Base-by-base conservation (phyloP, 495 filamentous ascomycete genomes). In the Pyronema domesticum region DNA sequence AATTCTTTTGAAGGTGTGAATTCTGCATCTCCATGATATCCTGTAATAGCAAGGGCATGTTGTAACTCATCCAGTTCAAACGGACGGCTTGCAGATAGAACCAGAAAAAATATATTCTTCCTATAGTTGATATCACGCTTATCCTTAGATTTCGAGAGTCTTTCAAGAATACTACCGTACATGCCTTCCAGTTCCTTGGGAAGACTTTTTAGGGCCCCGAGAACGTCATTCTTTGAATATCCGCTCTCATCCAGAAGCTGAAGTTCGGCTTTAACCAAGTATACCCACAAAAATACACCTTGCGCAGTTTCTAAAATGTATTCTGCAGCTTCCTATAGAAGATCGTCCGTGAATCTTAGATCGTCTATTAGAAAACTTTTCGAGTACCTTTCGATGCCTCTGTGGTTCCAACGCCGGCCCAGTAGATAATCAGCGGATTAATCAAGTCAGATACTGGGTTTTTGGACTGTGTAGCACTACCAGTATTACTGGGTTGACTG, bases 241-340 rank as follows among this genome's bases (percentile, higher is more conserved):
- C 49, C 49, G 5, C 9, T 8, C 6, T 13, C 6, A 23, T 17
- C 10, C 10, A 10, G 35, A 9, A 19, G 13, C 13, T 37, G 49
- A 6, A 39, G 35, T 18, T 52, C 37, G 13, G 37, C n/a, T 40
- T 8, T 37, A 42, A 52, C 35, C 8, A 52, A 19, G 17, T 19
- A 14, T 13, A 52, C 35, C 49, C 49, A 52, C 11, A 52, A 8
- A 30, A 52, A 39, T 15, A 52, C 49, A 23, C 49, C 49, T 37
- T 39, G 49, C 23, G 49, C 49, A 15, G 37, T 6, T 15, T 52
- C 18, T 14, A 52, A 7, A 6, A 52, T 52, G 35, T 39, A 52
- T 5, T 37, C 35, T 6, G 35, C 15, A 4, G 46, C 46, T 14
- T 34, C 6, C 10, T 19, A 7, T 33, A 49, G 46, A 14, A 49